Conservation (phyloP, 1,284 basidiomycete species). For the Irpex sp. region DNA sequence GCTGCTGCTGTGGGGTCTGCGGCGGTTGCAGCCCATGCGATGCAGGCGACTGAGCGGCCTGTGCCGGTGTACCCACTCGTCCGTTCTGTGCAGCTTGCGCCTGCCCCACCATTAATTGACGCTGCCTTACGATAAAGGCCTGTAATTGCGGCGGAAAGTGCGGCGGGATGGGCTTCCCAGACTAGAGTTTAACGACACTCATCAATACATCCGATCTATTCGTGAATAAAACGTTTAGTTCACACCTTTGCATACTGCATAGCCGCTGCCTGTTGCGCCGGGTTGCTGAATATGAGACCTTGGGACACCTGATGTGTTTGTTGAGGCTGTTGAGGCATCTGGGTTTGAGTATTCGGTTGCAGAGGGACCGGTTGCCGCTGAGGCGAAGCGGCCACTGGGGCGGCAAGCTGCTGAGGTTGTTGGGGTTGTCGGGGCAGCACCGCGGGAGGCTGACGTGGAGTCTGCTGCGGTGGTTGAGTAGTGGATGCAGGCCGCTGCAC, state of each 20-base stretch:
- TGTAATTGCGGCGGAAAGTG: neutral
- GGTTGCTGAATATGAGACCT: neutral
- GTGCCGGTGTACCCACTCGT: neutral
- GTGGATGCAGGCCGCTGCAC: neutral
- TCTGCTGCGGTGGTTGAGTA: neutral
- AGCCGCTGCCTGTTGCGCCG: no score
- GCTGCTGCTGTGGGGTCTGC: slow-evolving; percentile 1
- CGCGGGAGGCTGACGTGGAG: slow-evolving; percentile 5
- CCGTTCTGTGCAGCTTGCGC: slow-evolving; percentile 1
- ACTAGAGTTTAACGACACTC: neutral
- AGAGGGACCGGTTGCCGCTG: neutral
- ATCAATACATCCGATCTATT: neutral
- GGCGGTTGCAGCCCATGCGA: neutral
- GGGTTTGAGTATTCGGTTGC: neutral
- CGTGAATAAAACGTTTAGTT: no score
- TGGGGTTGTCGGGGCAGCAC: neutral
- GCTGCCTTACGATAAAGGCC: neutral
- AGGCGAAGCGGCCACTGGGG: neutral
- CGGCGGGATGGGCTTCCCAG: neutral
- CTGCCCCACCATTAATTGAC: neutral
- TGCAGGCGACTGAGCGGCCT: slow-evolving; percentile 1
- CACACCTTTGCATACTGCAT: no score
- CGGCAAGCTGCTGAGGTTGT: neutral
- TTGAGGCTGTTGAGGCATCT: slow-evolving; percentile 4
- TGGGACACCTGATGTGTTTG: slow-evolving; percentile 3